These are phyloP conservation scores for Escovopsis weberi DNA, from an alignment of 2,329 filamentous ascomycete species.

Conservation along the genomic window DNA sequence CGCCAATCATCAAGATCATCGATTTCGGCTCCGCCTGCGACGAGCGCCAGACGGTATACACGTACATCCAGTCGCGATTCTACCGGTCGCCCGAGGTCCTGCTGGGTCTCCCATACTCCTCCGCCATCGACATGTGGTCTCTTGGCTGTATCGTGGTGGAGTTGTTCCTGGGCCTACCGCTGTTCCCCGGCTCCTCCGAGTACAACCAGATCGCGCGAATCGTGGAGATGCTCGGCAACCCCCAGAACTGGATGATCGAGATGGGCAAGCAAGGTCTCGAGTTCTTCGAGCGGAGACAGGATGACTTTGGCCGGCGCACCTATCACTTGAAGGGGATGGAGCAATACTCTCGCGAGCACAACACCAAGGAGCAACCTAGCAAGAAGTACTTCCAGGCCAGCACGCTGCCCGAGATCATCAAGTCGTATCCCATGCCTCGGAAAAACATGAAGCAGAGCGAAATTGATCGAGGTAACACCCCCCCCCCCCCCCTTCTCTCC, in stretches of 20 bases:
- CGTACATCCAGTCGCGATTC: conserved; percentile 96
- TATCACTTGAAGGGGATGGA: conserved; percentile 96
- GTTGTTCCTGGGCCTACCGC: conserved; percentile 80
- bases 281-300: conserved; percentile 85
- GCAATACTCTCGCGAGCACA: conserved; percentile 89
- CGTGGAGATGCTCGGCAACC: conserved; percentile 93
- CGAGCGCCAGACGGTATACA: conserved; percentile 96
- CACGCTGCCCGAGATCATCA: conserved; percentile 91
- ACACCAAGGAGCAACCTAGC: conserved; percentile 95
- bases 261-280: conserved; percentile 96
- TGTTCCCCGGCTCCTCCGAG: conserved; percentile 95
- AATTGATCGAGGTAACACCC: conserved; percentile 68
- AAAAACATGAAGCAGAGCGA: conserved; percentile 99
- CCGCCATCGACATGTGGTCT: conserved; percentile 99
- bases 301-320: conserved; percentile 83
- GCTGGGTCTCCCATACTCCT: conserved; percentile 91
- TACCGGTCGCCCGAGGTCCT: conserved; percentile 95
- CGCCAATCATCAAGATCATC: conserved; percentile 98
- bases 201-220: conserved; percentile 98
- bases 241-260: conserved; percentile 97
- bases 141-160: conserved; percentile 97
- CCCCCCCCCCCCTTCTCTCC: no score
- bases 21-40: conserved; percentile 98
- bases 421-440: conserved; percentile 92
- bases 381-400: conserved; percentile 98